A percentile compares a stretch with the other conserved stretches of the same genome.
phyloP scores from a whole-genome alignment of 2,329 filamentous ascomycete genomes.

The Calonectria naviculata region DNA sequence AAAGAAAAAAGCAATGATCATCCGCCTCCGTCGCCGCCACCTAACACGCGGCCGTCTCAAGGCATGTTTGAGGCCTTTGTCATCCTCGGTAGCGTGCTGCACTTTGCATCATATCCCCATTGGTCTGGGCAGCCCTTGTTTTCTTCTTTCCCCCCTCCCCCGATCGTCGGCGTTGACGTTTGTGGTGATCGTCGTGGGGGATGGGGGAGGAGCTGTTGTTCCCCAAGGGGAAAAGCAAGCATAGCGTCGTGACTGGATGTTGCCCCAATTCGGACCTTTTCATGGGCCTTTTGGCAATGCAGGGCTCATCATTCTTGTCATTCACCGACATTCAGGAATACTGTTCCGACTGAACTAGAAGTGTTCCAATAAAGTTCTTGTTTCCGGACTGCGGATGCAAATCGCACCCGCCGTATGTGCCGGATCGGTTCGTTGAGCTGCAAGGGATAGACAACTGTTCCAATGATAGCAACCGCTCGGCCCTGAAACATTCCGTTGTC shows the following conservation, averaged over 20 bases:
- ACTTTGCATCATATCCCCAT: neutral
- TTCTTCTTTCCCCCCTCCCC: neutral
- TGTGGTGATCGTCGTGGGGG: neutral
- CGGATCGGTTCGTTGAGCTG: neutral
- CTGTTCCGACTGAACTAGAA: neutral
- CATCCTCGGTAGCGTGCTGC: neutral
- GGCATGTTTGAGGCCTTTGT: slow-evolving; percentile 13
- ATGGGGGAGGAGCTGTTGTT: neutral
- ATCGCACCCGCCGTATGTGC: neutral
- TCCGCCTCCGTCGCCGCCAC: slow-evolving; percentile 3
- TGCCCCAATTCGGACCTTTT: neutral
- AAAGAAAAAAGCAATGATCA: slow-evolving; percentile 21
- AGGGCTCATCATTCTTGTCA: neutral
- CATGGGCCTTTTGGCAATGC: neutral
- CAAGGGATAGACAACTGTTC: neutral
- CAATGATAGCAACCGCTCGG: neutral
- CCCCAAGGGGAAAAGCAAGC: neutral
- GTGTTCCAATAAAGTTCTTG: neutral
- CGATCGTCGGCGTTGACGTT: slow-evolving; percentile 1
- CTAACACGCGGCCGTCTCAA: neutral
- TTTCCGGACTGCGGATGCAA: neutral
- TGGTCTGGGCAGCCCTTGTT: neutral
- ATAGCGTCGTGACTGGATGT: neutral
- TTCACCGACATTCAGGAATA: slow-evolving; percentile 3
- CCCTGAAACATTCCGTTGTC: neutral